These are phyloP conservation scores for Shiraia bambusicola DNA, from an alignment of 2,329 filamentous ascomycete species.

Conservation along the genomic window DNA sequence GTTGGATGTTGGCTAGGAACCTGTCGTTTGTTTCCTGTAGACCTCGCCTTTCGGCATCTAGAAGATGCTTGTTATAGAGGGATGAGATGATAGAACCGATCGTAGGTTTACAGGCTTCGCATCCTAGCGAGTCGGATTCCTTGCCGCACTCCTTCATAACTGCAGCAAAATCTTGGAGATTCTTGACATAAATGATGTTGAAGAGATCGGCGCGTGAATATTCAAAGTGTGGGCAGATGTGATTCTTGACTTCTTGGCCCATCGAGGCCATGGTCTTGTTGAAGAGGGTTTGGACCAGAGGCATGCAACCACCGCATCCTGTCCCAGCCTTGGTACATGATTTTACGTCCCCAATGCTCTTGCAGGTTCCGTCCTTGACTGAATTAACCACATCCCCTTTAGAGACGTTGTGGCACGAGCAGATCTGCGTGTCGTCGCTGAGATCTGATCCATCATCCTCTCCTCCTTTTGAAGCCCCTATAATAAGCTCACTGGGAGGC, in stretches of 20 bases:
- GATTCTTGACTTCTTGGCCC: constrained; percentile 84
- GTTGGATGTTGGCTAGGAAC: constrained; percentile 85
- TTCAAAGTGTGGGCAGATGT: constrained; percentile 81
- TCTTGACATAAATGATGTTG: constrained; percentile 82
- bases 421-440: constrained; percentile 83
- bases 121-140: constrained; percentile 71
- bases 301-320: constrained; percentile 87
- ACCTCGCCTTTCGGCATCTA: constrained; percentile 69
- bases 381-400: constrained; percentile 75
- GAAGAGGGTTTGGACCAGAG: constrained; percentile 85
- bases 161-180: constrained; percentile 68
- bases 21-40: constrained; percentile 90
- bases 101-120: constrained; percentile 82
- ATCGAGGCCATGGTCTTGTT: constrained; percentile 83
- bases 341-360: constrained; percentile 79
- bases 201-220: constrained; percentile 87
- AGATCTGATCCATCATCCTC: constrained; percentile 78
- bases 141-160: constrained; percentile 80
- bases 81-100: constrained; percentile 79
- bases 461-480: constrained; percentile 68
- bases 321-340: constrained; percentile 89
- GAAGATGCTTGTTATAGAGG: constrained; percentile 80
- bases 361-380: constrained; percentile 78
- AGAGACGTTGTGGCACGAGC: constrained; percentile 88
- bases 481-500: constrained; percentile 77